Percentiles rank a stretch among this genome's conserved stretches.
phyloP scores from a whole-genome alignment of 2,329 filamentous ascomycete genomes.

The Aspergillus piperis region DNA sequence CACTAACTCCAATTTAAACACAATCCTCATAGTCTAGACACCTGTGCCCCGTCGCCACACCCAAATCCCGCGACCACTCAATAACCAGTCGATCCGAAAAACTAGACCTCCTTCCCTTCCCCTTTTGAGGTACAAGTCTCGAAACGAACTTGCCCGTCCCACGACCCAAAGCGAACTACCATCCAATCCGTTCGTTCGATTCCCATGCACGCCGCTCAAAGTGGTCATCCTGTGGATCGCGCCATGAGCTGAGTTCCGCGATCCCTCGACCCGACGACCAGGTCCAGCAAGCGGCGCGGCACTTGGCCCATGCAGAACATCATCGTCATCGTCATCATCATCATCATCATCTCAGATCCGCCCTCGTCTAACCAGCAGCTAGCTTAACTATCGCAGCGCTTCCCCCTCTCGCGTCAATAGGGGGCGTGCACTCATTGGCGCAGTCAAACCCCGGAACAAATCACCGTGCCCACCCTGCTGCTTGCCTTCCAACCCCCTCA shows the following conservation, averaged over 20 bases:
- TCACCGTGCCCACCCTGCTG: background rate
- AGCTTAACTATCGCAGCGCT: background rate
- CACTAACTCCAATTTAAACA: background rate
- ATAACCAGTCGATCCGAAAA: background rate
- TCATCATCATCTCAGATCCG: conserved; percentile 1
- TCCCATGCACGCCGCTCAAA: conserved; percentile 4
- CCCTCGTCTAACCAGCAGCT: background rate
- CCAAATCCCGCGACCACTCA: background rate
- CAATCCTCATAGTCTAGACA: background rate
- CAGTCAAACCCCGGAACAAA: background rate
- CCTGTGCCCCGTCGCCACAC: background rate
- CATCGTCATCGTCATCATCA: background rate
- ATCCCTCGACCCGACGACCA: conserved; percentile 6
- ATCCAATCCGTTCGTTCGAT: background rate
- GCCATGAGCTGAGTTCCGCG: background rate
- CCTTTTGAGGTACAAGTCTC: background rate
- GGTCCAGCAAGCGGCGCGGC: background rate
- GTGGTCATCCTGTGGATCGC: conserved; percentile 4
- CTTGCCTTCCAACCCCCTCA: background rate
- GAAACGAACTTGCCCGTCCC: background rate
- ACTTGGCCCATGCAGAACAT: background rate
- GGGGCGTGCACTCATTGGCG: background rate
- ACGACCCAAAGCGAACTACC: background rate
- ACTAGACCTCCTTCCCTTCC: background rate
- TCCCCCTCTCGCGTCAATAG: background rate